Conservation (phyloP, 257 asterid species). For the Cruciata laevipes region DNA sequence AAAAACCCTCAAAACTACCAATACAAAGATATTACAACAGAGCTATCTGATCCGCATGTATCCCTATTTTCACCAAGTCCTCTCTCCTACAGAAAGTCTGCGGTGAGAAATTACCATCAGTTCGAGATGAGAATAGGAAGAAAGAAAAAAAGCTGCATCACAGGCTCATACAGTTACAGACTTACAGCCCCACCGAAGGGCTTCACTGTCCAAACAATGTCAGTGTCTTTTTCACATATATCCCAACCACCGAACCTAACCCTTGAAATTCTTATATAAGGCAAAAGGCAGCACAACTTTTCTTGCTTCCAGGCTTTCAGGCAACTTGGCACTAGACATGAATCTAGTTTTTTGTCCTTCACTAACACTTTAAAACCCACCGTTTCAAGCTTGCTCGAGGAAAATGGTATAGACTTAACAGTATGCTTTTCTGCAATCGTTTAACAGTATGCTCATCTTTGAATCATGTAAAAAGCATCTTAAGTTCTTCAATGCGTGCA, state of each 20-base stretch:
- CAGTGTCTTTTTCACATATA: not conserved
- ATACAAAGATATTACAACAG: not conserved
- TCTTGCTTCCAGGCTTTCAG: not conserved
- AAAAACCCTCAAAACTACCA: not conserved
- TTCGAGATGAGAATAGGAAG: not conserved
- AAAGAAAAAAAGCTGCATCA: not conserved
- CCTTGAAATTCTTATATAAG: not conserved
- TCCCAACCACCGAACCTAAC: not conserved
- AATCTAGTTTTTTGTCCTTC: conserved; percentile 1
- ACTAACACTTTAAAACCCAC: not conserved
- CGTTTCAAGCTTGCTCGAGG: not conserved
- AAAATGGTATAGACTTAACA: not conserved
- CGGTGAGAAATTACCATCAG: not conserved
- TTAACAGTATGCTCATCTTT: not conserved
- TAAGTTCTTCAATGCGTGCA: conserved; percentile 88
- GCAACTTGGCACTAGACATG: not conserved
- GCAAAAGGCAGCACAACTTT: not conserved
- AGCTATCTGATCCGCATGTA: not conserved
- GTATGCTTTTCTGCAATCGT: conserved; percentile 5
- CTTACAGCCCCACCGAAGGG: not conserved
- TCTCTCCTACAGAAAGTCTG: not conserved
- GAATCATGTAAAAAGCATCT: conserved; percentile 79
- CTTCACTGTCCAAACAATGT: not conserved
- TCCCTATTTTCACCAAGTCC: conserved; percentile 2
- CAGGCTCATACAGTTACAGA: not conserved